Evolutionary conservation across 371 early-diverging fungal species (phyloP), one percentile per base, ranked within the genome.

Genomic region (Mucor piriformis): DNA sequence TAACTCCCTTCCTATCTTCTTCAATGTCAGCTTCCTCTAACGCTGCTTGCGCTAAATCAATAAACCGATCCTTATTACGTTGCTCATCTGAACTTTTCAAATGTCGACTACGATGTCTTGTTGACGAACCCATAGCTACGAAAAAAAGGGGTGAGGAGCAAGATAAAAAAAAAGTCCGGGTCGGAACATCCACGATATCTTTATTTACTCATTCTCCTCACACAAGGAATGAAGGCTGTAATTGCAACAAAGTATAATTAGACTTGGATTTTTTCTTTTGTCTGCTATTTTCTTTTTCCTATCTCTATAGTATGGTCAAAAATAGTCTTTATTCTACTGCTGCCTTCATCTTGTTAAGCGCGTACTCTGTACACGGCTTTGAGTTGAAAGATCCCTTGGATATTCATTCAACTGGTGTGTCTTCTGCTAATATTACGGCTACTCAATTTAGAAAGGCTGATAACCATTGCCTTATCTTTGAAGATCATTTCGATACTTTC

Each of bases 401-500:
- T 29, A 29, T 29, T 29, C 29, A 29, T 29, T 29, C 29, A 18
- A 6, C 16, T 18, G 42, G 18, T 42, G 18, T 6, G 3, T 25
- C 46, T 46, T 42, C 43, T 42, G 46, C 13, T 3, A 46, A 24
- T 24, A 46, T 24, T 11, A 46, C 21, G 3, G 21, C 46, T 3
- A 5, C 46, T 11, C 23, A 16, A 23, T 21, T 24, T 12, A 23
- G 8, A 29, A 29, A 46, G 5, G 2, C 11, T 13, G 18, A 56
- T 6, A n/a, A 57, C 5, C 42, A 51, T 3, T 89, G 89, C 56
- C 66, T 81, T 4, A 52, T 82, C 6, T 86, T 89, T 63, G 70
- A 78, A 48, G 89, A 89, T 55, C 81, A 87, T 61, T 89, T 89
- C 63, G 75, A 86, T 54, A 63, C 56, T 7, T 66, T 88, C 44